A percentile compares a stretch with the other conserved stretches of the same genome.
These are phyloP conservation scores for Carex cristatella DNA, from an alignment of 176 grass and related monocot genomes.

Conservation along the genomic window DNA sequence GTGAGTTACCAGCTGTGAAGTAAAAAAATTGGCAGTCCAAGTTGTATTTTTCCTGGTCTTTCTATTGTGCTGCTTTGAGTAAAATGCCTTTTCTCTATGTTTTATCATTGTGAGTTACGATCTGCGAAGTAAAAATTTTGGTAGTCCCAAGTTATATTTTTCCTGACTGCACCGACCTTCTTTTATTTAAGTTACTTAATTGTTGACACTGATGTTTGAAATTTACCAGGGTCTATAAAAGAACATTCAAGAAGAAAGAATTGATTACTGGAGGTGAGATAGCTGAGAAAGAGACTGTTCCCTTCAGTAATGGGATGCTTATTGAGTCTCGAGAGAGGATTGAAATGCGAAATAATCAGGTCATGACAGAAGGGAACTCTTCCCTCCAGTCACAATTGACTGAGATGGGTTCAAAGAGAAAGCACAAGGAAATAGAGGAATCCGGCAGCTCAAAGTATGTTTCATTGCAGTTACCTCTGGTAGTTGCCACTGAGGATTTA, in stretches of 20 bases:
- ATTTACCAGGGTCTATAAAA: conserved; percentile 53
- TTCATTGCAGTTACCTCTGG: conserved; percentile 17
- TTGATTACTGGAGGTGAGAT: conserved; percentile 28
- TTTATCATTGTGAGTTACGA: conserved; percentile 7
- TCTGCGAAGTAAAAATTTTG: background rate
- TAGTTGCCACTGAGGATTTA: background rate
- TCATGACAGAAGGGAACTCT: conserved; percentile 32
- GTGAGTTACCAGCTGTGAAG: background rate
- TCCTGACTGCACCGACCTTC: background rate
- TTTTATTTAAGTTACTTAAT: conserved; percentile 2
- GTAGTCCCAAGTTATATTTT: background rate
- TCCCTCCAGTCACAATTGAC: conserved; percentile 8
- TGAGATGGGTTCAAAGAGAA: conserved; percentile 41
- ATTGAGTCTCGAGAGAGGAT: conserved; percentile 28
- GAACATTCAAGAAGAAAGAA: conserved; percentile 31
- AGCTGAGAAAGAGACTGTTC: conserved; percentile 32
- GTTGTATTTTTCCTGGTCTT: background rate
- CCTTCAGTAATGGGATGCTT: conserved; percentile 31
- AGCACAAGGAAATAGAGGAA: conserved; percentile 37
- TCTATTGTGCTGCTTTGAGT: background rate
- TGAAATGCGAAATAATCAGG: conserved; percentile 23
- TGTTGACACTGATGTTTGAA: background rate
- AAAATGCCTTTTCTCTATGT: background rate
- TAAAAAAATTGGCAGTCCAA: background rate
- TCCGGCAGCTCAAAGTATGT: conserved; percentile 56